These are phyloP conservation scores for Leccinum boreale DNA, from an alignment of 768 basidiomycete genomes.

Conservation along the genomic window DNA sequence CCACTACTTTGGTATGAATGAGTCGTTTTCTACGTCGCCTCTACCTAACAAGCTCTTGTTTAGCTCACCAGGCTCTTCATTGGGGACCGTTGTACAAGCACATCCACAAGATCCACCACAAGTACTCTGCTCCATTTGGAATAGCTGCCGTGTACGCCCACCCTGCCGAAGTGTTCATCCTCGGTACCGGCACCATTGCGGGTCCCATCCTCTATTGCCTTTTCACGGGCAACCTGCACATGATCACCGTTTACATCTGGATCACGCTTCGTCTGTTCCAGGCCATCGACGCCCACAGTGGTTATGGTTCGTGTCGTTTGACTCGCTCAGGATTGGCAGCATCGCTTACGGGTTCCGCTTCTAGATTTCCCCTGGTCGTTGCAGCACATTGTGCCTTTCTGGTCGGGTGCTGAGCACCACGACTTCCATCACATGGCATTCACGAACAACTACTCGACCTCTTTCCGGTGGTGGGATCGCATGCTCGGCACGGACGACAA, in stretches of 20 bases:
- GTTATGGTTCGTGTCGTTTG: slow-evolving; percentile 64
- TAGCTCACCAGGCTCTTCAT: slow-evolving; percentile 89
- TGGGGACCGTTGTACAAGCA: slow-evolving; percentile 81
- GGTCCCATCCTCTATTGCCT: slow-evolving; percentile 86
- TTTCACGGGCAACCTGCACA: slow-evolving; percentile 73
- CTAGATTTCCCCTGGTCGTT: slow-evolving; percentile 97
- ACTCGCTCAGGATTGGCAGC: neutral
- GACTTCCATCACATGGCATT: slow-evolving; percentile 99
- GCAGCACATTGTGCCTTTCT: slow-evolving; percentile 89
- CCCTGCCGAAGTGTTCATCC: slow-evolving; percentile 92
- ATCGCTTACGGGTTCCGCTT: neutral
- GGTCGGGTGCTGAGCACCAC: slow-evolving; percentile 97
- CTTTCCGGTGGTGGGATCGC: slow-evolving; percentile 92
- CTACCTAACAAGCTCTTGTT: neutral
- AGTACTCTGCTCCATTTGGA: slow-evolving; percentile 95
- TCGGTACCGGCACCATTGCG: slow-evolving; percentile 86
- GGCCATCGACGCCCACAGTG: slow-evolving; percentile 95
- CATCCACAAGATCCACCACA: slow-evolving; percentile 97
- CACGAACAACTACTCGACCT: slow-evolving; percentile 90
- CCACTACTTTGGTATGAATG: slow-evolving; percentile 77
- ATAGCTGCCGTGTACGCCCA: slow-evolving; percentile 98
- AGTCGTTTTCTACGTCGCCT: neutral
- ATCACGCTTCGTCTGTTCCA: slow-evolving; percentile 93
- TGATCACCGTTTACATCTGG: slow-evolving; percentile 92
- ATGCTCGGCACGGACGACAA: slow-evolving; percentile 88